Base-by-base conservation (phyloP, 2,329 filamentous ascomycete species). In the Exophiala xenobiotica region DNA sequence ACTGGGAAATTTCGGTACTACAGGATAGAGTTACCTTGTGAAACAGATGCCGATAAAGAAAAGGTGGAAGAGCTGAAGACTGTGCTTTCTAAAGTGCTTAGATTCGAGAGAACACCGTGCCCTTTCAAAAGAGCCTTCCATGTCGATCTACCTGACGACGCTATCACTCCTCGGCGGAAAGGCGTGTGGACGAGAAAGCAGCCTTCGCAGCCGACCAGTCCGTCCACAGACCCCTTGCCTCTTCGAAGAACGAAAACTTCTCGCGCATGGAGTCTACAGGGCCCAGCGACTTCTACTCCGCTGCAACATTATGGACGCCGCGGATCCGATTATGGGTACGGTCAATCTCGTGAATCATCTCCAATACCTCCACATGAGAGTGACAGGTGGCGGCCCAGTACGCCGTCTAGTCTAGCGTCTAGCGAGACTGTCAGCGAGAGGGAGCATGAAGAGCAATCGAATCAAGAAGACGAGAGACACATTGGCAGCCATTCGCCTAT, bases 21-120 rank as follows among this genome's bases (percentile, higher is more conserved):
- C 79, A 84, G 91, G 58, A 93, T 96, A 63, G 91, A 96, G 65
- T 72, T 96, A 4, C 88, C 90, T 0, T 78, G 82, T 12, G 76
- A 76, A 27, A 80, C 80, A 0, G 72, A 79, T 2, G 81, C 86
- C 18, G 85, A 92, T 57, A 75, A 79, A 57, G 71, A 75, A 37
- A 79, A 81, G 59, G 83, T 88, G 3, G 77, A 80, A 47, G 77
- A 83, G 27, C 74, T 96, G 58, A 88, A 88, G 63, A 73, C 74
- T 8, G 85, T 89, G 6, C 70, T 96, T 22, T 79, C 78, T 46
- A 82, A 83, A 56, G 82, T 95, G 11, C 74, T 96, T 39, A 84
- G 87, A 57, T 96, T 93, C 64, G 91, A 96, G 68, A 88, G 88
- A 64, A 96, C 91, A 0, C 80, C 84, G 38, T 96, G 90, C 67